Conservation (phyloP, 352 stramenopile genomes). For the Pythium grandisporangium region DNA sequence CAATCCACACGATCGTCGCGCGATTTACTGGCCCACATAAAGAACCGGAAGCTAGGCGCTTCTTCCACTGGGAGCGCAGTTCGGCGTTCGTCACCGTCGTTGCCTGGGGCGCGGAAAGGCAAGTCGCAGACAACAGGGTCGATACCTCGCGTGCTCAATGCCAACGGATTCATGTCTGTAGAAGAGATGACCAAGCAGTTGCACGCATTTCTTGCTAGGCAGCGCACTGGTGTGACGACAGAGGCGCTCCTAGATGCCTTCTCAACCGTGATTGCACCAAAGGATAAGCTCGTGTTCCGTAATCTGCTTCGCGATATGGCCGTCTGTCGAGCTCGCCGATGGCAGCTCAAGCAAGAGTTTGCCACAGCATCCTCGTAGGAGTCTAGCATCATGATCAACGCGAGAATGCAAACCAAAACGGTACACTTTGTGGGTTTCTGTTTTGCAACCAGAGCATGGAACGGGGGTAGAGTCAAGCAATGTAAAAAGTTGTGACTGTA, state of each 20-base stretch:
- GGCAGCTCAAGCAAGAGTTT: slow-evolving; percentile 67
- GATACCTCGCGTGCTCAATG: too few species aligned
- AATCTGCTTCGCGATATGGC: slow-evolving; percentile 81
- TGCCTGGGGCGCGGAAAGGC: too few species aligned
- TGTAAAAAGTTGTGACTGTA: too few species aligned
- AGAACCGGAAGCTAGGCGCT: slow-evolving; percentile 30
- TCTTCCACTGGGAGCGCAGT: slow-evolving; percentile 1
- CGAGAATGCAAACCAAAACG: too few species aligned
- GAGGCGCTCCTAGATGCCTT: slow-evolving; percentile 87
- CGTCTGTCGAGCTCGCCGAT: slow-evolving; percentile 50
- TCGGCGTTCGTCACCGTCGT: not conserved
- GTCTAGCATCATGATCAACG: too few species aligned
- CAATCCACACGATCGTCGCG: slow-evolving; percentile 33
- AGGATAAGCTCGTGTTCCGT: slow-evolving; percentile 85
- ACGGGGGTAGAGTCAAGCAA: too few species aligned
- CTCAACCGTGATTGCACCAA: slow-evolving; percentile 64
- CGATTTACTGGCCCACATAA: slow-evolving; percentile 67
- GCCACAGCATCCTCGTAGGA: not conserved
- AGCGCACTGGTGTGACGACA: slow-evolving; percentile 65
- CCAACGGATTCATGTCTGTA: slow-evolving; percentile 26
- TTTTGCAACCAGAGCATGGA: too few species aligned
- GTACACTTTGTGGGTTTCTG: too few species aligned
- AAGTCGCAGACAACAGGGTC: too few species aligned
- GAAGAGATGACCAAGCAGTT: slow-evolving; percentile 68
- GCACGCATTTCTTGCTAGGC: slow-evolving; percentile 65